phyloP scores from a whole-genome alignment of 2,329 filamentous ascomycete species.

The Aspergillus viridinutans region DNA sequence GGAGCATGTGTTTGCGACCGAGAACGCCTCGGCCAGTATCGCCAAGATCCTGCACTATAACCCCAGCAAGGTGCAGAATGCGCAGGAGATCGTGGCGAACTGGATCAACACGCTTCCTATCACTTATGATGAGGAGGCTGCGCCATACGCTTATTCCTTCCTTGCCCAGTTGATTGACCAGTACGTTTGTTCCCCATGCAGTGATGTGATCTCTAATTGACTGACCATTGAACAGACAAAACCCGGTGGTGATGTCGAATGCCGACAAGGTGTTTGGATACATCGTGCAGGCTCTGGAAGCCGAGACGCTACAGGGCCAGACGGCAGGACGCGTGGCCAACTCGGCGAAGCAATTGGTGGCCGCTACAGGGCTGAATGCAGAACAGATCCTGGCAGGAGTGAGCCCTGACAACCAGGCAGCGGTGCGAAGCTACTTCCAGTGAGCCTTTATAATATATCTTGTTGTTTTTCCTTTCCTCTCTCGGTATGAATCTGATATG shows the following conservation, averaged over 20 bases:
- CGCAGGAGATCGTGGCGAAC: constrained; percentile 69
- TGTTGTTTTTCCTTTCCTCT: background rate
- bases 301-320: constrained; percentile 81
- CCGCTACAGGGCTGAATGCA: constrained; percentile 69
- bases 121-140: constrained; percentile 92
- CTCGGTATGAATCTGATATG: constrained; percentile 4
- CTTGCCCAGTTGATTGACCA: constrained; percentile 86
- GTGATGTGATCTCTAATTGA: background rate
- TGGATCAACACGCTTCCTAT: constrained; percentile 93
- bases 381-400: constrained; percentile 71
- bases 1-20: constrained; percentile 93
- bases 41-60: constrained; percentile 97
- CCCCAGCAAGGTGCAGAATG: constrained; percentile 67
- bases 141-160: constrained; percentile 92
- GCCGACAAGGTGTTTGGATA: constrained; percentile 77
- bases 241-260: constrained; percentile 73
- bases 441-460: constrained; percentile 36
- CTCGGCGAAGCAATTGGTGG: constrained; percentile 73
- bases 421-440: constrained; percentile 73
- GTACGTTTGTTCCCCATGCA: constrained; percentile 56
- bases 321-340: constrained; percentile 72
- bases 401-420: constrained; percentile 73
- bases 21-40: constrained; percentile 94
- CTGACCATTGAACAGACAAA: constrained; percentile 58
- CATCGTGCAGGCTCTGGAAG: constrained; percentile 84